Conservation (phyloP, 805 yeast genomes). For the Myxozyma nipponensis region DNA sequence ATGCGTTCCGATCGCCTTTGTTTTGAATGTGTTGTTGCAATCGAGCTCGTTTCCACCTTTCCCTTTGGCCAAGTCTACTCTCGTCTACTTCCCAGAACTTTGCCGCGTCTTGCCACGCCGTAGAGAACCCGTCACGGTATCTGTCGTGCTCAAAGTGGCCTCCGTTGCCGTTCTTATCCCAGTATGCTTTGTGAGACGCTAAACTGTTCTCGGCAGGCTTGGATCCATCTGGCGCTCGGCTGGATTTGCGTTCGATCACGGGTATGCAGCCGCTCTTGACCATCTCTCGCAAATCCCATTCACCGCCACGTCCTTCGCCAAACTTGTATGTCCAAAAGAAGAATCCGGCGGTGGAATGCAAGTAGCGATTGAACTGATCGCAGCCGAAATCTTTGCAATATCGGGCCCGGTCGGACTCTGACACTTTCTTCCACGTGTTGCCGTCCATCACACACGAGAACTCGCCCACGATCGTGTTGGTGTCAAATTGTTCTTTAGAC, state of each 20-base stretch:
- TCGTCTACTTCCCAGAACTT: slow-evolving; percentile 66
- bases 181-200: slow-evolving; percentile 56
- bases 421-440: slow-evolving; percentile 59
- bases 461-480: slow-evolving; percentile 82
- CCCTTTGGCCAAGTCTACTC: slow-evolving; percentile 67
- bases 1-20: slow-evolving; percentile 57
- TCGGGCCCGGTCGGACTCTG: slow-evolving; percentile 48
- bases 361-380: slow-evolving; percentile 41
- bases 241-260: slow-evolving; percentile 12
- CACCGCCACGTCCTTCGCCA: slow-evolving; percentile 88
- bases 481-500: slow-evolving; percentile 45
- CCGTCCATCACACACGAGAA: slow-evolving; percentile 84
- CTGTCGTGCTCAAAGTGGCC: slow-evolving; percentile 77
- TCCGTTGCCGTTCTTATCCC: slow-evolving; percentile 57
- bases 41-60: slow-evolving; percentile 66
- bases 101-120: slow-evolving; percentile 71
- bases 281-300: slow-evolving; percentile 90
- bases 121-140: slow-evolving; percentile 69
- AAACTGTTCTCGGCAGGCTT: slow-evolving; percentile 40
- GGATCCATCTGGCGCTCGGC: slow-evolving; percentile 36
- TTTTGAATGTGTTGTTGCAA: slow-evolving; percentile 53
- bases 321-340: slow-evolving; percentile 92
- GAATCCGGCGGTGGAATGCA: slow-evolving; percentile 49
- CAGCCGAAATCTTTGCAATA: slow-evolving; percentile 62
- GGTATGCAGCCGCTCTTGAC: slow-evolving; percentile 38